Base-by-base conservation (phyloP, 1,139 yeast species). In the Magnusiomyces paraingens region DNA sequence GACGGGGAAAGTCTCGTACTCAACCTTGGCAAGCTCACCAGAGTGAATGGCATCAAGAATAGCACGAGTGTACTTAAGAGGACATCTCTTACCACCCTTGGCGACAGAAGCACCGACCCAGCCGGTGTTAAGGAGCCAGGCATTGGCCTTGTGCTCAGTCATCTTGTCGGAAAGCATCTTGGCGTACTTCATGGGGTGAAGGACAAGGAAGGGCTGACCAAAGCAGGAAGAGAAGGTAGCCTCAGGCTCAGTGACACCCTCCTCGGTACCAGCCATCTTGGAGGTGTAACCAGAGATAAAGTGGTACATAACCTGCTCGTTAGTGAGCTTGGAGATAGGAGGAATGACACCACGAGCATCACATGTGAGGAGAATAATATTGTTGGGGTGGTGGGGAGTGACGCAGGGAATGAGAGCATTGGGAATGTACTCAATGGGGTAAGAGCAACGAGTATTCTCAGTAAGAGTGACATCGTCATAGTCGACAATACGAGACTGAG, bases 181-280 rank as follows among this genome's bases (percentile, higher is more conserved):
- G 52, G 99, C 99, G 73, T 93, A 93, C 74, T 84, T 85, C 93
- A 93, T 93, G 73, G 99, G 99, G 75, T 93, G 99, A 73, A 93
- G 79, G 49, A 93, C 98, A 75, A 93, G 80, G 86, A 93, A 93
- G 62, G 99, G 99, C 78, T 93, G 98, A 68, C 99, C 99, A 73
- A 91, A 93, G 79, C 99, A 93, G 55, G 99, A 96, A 62, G 96
- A 88, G 82, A 93, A 93, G 32, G 97, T 89, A 56, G 98, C 96
- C 73, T 88, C 91, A 58, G 99, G 98, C 77, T 93, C 98, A 61
- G 98, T 91, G 63, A 93, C 89, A 75, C 99, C 99, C 73, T 89
- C 95, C 76, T 93, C 99, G 56, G 99, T 93, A 73, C 99, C 99
- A 61, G 99, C 97, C 95, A 93, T 93, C 83, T 93, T 93, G 58